Evolutionary conservation across 176 grass and related monocot genomes (phyloP).

Genomic region (Musa schizocarpa): DNA sequence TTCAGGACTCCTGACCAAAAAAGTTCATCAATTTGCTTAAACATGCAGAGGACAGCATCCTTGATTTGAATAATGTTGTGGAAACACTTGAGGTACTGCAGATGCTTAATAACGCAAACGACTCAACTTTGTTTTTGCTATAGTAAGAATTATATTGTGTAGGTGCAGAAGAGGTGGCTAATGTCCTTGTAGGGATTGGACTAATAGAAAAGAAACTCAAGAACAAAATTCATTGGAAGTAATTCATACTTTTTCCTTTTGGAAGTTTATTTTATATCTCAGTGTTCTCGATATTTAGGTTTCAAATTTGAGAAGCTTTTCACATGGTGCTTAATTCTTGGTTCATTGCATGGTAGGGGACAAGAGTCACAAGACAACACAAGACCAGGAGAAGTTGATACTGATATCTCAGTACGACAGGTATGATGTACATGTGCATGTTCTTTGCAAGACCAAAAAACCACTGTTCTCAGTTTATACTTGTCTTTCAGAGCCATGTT

Average conservation of each 20-base stretch:
- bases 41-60: slow-evolving; percentile 55
- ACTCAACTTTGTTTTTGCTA: not conserved
- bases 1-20: slow-evolving; percentile 62
- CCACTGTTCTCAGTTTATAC: not conserved
- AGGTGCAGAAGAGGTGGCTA: slow-evolving; percentile 87
- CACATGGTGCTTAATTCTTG: slow-evolving; percentile 5
- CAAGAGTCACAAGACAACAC: slow-evolving; percentile 23
- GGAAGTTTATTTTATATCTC: no score
- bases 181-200: slow-evolving; percentile 93
- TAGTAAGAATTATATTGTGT: slow-evolving; percentile 21
- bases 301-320: slow-evolving; percentile 14
- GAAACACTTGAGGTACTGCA: slow-evolving; percentile 56
- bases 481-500: not conserved
- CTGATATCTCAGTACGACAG: slow-evolving; percentile 32
- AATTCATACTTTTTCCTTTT: slow-evolving; percentile 16
- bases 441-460: not conserved
- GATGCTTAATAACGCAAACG: not conserved
- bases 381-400: slow-evolving; percentile 34
- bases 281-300: not conserved
- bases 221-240: slow-evolving; percentile 89
- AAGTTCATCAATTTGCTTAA: slow-evolving; percentile 83
- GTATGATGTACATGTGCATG: not conserved
- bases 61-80: slow-evolving; percentile 81
- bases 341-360: slow-evolving; percentile 33
- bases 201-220: slow-evolving; percentile 92